These are phyloP conservation scores for Hemisphaericaspora lyxosophila DNA, from an alignment of 1,139 yeast species.

Conservation along the genomic window DNA sequence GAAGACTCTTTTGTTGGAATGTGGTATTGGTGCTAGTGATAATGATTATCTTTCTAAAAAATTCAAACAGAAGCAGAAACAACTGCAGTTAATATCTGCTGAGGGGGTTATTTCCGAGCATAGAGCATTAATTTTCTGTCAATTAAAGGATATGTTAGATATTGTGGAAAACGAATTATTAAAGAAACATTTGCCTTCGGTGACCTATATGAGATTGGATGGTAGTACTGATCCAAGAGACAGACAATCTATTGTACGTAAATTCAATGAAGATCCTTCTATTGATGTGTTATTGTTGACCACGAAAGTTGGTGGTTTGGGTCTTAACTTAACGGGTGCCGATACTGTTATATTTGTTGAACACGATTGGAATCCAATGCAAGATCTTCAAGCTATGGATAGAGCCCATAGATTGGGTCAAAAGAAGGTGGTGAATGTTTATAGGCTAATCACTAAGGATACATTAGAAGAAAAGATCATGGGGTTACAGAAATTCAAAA, in stretches of 20 bases:
- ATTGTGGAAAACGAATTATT: constrained; percentile 90
- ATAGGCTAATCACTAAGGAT: constrained; percentile 85
- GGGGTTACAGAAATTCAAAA: constrained; percentile 97
- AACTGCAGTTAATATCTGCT: constrained; percentile 41
- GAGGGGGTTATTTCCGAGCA: constrained; percentile 91
- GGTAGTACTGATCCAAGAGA: constrained; percentile 93
- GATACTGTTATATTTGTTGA: constrained; percentile 98
- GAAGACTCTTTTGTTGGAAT: constrained; percentile 77
- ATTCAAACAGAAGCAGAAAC: constrained; percentile 28
- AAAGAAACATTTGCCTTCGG: constrained; percentile 82
- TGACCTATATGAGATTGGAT: constrained; percentile 91
- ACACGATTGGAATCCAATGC: constrained; percentile 99
- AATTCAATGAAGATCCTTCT: constrained; percentile 94
- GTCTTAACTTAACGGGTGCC: constrained; percentile 95
- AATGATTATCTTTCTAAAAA: constrained; percentile 36
- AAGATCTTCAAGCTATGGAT: constrained; percentile 98
- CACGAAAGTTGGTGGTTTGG: constrained; percentile 97
- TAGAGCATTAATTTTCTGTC: constrained; percentile 93
- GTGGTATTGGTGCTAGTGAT: constrained; percentile 84
- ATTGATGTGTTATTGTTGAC: constrained; percentile 90
- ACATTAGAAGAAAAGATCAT: constrained; percentile 96
- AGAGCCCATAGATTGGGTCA: constrained; percentile 98
- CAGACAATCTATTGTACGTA: constrained; percentile 86
- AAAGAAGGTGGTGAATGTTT: constrained; percentile 94
- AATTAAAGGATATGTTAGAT: constrained; percentile 95